These are phyloP conservation scores for Suillus variegatus DNA, from an alignment of 768 basidiomycete species.

Conservation along the genomic window DNA sequence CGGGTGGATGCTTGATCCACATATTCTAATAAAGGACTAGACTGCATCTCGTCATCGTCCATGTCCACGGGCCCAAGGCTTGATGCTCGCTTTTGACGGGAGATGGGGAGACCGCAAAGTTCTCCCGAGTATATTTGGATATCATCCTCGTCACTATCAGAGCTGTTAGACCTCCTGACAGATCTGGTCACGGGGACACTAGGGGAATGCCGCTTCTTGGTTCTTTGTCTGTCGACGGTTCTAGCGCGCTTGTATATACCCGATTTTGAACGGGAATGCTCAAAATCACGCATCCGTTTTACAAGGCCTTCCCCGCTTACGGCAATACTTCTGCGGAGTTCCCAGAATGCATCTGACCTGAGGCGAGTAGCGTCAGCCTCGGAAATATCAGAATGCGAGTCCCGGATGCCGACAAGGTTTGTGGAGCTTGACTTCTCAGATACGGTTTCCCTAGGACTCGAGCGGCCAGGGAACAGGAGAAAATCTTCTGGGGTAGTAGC, in stretches of 20 bases:
- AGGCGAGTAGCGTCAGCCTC: conserved; percentile 43
- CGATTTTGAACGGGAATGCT: conserved; percentile 49
- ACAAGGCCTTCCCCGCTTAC: conserved; percentile 70
- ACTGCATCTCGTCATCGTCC: conserved; percentile 28
- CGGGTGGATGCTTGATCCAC: conserved; percentile 19
- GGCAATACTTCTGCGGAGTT: conserved; percentile 60
- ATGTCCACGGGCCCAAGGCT: conserved; percentile 48
- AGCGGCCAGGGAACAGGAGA: conserved; percentile 38
- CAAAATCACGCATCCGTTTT: conserved; percentile 73
- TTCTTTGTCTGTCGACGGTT: conserved; percentile 40
- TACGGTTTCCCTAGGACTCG: conserved; percentile 11
- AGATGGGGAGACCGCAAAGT: conserved; percentile 32
- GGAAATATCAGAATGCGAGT: conserved; percentile 25
- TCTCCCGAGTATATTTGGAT: conserved; percentile 51
- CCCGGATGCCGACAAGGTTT: conserved; percentile 16
- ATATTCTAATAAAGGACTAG: conserved; percentile 13
- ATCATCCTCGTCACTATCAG: conserved; percentile 51
- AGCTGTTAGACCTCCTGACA: conserved; percentile 21
- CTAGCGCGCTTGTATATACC: conserved; percentile 40
- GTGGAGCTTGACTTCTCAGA: conserved; percentile 22
- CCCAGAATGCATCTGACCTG: conserved; percentile 64
- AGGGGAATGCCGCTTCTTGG: conserved; percentile 39
- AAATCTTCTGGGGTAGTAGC: conserved; percentile 54
- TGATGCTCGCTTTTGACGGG: conserved; percentile 42
- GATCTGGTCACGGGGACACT: conserved; percentile 18